Base-by-base conservation (phyloP, 768 basidiomycete species). In the Hemileccinum rubropunctum region DNA sequence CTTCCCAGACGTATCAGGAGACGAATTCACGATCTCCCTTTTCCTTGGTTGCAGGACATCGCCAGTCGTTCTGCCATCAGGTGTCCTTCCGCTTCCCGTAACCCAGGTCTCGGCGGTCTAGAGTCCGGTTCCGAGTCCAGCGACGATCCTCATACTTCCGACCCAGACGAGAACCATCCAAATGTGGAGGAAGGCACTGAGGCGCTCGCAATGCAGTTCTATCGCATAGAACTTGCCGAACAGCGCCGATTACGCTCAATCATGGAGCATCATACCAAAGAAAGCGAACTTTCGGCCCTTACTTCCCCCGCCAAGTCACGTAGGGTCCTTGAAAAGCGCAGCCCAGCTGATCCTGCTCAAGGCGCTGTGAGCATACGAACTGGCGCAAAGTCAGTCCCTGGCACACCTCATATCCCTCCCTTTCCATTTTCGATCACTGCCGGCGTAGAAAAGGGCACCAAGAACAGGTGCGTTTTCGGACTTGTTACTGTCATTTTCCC, bases 371-470 rank as follows among this genome's bases (percentile, higher is more conserved):
- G 35, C 18, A 33, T 57, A 23, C 57, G 43, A 37, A 39, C 38
- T 8, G 42, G 48, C 13, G 50, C 53, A 23, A 68, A 54, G 38
- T 54, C 57, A 8, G 47, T 51, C 1, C 64, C 59, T 17, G 50
- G 50, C 6, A 59, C 60, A 1, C 61, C 64, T 12, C 50, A 54
- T 32, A 51, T 45, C 9, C 18, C 46, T 4, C 37, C 39, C 43
- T 47, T 95, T 87, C 94, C 93, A 8, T 97, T 87, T 65, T 91
- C 90, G 45, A 98, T 98, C 53, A 95, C 91, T 0, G 95, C 95
- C 6, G 95, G 91, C 2, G 82, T 98, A 10, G 95, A 98, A 70
- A 90, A 95, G 62, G 95, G 95, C 9, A 76, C 83, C 17, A 93
- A 97, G 76, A 98, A 98, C 59, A 77, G 95, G 87, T 91, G 45